Conservation (phyloP, 2,329 filamentous ascomycete species). For the Trichoderma koningiopsis region DNA sequence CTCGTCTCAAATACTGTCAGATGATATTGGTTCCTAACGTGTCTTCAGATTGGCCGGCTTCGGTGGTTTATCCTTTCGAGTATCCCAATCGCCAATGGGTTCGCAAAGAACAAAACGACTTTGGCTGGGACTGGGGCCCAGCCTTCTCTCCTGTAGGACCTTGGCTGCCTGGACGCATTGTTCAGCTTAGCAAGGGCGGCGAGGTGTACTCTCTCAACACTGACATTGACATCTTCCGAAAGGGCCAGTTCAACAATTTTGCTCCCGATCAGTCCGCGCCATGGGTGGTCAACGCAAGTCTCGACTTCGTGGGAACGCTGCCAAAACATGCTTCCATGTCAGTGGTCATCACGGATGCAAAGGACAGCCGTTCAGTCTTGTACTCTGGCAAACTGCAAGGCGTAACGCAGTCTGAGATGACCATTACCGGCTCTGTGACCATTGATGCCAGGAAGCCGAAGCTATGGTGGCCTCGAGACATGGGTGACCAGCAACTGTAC, state of each 20-base stretch:
- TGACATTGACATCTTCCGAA: conserved; percentile 61
- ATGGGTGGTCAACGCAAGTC: conserved; percentile 63
- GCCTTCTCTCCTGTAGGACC: conserved; percentile 64
- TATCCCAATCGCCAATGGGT: conserved; percentile 39
- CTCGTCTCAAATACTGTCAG: neutral
- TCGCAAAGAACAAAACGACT: conserved; percentile 63
- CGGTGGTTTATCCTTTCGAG: conserved; percentile 27
- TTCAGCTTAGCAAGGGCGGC: conserved; percentile 47
- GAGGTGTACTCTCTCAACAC: conserved; percentile 41
- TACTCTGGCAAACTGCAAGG: conserved; percentile 38
- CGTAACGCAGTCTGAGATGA: conserved; percentile 34
- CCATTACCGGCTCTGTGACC: conserved; percentile 50
- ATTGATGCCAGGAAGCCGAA: conserved; percentile 50
- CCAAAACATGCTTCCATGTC: conserved; percentile 46
- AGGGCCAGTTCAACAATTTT: conserved; percentile 60
- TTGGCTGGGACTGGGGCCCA: conserved; percentile 67
- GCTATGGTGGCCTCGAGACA: conserved; percentile 62
- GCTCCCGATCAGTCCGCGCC: conserved; percentile 57
- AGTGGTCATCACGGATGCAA: conserved; percentile 49
- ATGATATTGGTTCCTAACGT: too few species aligned
- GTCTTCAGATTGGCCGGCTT: conserved; percentile 18
- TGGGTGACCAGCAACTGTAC: conserved; percentile 61
- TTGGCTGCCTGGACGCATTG: conserved; percentile 60
- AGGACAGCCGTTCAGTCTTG: conserved; percentile 42
- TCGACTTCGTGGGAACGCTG: conserved; percentile 57